Conservation (phyloP, 257 asterid species). For the Paraleonurus japonicus region DNA sequence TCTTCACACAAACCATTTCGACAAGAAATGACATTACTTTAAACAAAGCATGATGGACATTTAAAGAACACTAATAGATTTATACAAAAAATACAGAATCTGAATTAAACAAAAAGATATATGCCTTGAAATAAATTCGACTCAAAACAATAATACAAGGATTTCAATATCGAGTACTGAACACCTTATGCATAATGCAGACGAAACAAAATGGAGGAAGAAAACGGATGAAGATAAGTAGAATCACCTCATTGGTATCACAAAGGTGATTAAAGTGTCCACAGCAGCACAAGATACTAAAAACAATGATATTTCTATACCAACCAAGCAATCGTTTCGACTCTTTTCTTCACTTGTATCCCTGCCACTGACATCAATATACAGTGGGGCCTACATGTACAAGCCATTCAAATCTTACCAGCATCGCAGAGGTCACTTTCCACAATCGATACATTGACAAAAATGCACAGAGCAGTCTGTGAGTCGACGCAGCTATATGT, state of each 20-base stretch:
- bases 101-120: slow-evolving; percentile 12
- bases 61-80: not conserved
- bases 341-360: slow-evolving; percentile 33
- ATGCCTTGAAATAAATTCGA: slow-evolving; percentile 31
- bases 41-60: too few relatives aligned
- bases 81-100: slow-evolving; percentile 11
- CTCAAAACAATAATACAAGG: slow-evolving; percentile 39
- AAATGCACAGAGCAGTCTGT: slow-evolving; percentile 26
- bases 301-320: slow-evolving; percentile 35
- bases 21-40: too few relatives aligned
- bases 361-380: slow-evolving; percentile 43
- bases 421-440: slow-evolving; percentile 30
- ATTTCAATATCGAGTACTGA: slow-evolving; percentile 24
- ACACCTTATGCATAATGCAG: slow-evolving; percentile 35
- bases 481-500: slow-evolving; percentile 23
- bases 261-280: slow-evolving; percentile 31
- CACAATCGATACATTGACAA: slow-evolving; percentile 32
- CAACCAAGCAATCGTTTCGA: slow-evolving; percentile 39
- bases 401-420: slow-evolving; percentile 35
- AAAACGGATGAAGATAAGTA: slow-evolving; percentile 27
- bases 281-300: slow-evolving; percentile 38
- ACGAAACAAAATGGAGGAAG: slow-evolving; percentile 17
- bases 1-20: too few relatives aligned
- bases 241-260: slow-evolving; percentile 38
- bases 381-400: slow-evolving; percentile 43